Percentiles rank a stretch among this genome's conserved stretches.
Conservation (phyloP, 2,329 filamentous ascomycete genomes). For the Colletotrichum chrysophilum region DNA sequence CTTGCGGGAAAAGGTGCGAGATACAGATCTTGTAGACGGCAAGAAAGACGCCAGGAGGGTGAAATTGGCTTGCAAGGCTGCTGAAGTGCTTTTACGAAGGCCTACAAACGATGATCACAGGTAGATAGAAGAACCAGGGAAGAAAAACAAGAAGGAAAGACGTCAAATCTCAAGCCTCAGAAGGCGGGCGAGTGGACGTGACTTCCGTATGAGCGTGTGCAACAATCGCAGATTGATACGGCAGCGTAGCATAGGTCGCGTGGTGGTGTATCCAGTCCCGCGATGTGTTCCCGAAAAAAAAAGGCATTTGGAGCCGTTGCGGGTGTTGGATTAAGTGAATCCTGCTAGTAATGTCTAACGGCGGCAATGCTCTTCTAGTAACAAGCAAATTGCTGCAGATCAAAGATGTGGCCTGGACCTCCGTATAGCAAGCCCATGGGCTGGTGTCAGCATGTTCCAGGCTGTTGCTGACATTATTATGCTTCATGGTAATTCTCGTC, state of each 20-base stretch:
- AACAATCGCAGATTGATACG: neutral
- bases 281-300: neutral
- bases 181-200: neutral
- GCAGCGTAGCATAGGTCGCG: neutral
- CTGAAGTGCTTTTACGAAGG: slow-evolving; percentile 39
- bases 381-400: neutral
- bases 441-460: neutral
- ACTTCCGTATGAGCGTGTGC: neutral
- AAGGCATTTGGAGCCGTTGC: neutral
- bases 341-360: neutral
- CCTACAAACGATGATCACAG: neutral
- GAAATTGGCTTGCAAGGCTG: slow-evolving; percentile 51
- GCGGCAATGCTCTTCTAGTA: neutral
- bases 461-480: neutral
- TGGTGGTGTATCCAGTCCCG: neutral
- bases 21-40: slow-evolving; percentile 60
- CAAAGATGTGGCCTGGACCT: neutral
- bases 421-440: neutral
- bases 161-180: neutral
- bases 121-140: neutral
- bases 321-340: neutral
- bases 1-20: slow-evolving; percentile 74
- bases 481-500: neutral
- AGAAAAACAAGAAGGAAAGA: neutral
- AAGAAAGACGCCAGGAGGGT: slow-evolving; percentile 54